These are phyloP conservation scores for Boletus patriciae DNA, from an alignment of 768 basidiomycete genomes.

Conservation along the genomic window DNA sequence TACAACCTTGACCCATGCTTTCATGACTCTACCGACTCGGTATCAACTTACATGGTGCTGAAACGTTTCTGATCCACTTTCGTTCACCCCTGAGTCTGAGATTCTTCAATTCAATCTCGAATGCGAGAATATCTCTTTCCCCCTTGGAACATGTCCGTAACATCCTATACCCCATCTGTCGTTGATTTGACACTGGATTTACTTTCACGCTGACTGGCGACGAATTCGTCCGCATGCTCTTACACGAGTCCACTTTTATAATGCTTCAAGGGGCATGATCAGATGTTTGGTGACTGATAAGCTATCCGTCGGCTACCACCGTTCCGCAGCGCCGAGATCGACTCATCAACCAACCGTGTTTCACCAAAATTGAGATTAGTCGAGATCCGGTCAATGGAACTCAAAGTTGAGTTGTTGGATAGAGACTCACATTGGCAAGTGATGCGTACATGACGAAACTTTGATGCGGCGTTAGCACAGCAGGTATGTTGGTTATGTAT, in stretches of 20 bases:
- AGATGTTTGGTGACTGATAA: conserved; percentile 2
- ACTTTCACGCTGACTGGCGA: conserved; percentile 4
- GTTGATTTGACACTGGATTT: conserved; percentile 10
- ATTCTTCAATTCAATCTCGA: conserved; percentile 25
- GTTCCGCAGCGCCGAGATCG: background rate
- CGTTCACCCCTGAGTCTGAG: conserved; percentile 25
- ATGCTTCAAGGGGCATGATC: conserved; percentile 12
- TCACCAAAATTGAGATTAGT: background rate
- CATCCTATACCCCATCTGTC: conserved; percentile 7
- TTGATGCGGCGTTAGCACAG: background rate
- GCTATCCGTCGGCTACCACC: conserved; percentile 6
- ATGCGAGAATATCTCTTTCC: conserved; percentile 18
- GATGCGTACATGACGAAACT: too few relatives aligned
- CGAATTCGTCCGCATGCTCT: background rate
- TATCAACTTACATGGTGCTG: conserved; percentile 14
- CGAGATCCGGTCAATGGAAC: background rate
- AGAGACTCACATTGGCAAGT: too few relatives aligned
- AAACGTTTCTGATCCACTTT: conserved; percentile 29
- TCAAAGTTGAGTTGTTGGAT: background rate
- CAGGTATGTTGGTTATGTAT: too few relatives aligned
- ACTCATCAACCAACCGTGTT: conserved; percentile 1
- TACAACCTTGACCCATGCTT: conserved; percentile 12
- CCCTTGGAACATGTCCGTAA: conserved; percentile 17
- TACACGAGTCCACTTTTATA: background rate
- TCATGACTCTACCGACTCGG: conserved; percentile 7